Evolutionary conservation across 257 asterid species (phyloP), one percentile per base, ranked within the genome.

Genomic region (Nicotiana paniculata): DNA sequence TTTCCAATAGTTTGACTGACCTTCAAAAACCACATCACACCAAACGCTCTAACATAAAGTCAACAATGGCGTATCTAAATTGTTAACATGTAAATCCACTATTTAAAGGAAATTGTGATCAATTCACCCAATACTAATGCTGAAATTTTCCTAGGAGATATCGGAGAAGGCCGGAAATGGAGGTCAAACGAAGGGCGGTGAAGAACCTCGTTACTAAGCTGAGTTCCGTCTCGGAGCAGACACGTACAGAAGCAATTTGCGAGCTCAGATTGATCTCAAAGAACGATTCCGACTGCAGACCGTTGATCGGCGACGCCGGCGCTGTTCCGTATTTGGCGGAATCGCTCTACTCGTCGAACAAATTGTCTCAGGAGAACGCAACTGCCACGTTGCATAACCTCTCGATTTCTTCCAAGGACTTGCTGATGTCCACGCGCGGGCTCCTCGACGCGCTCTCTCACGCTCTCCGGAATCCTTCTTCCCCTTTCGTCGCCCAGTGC

Each of bases 401-500:
- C 84, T 93, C 99, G 0, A 95, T 95, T 39, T 87, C 98, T 26
- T 88, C 96, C 64, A 93, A 93, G 85, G 94, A 92, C 4, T 87
- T 86, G 24, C 79, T 93, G 46, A 92, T 93, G 89, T 91, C 97
- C n/a, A 88, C 96, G 13, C 93, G 87, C 77, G 97, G 96, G 46
- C 84, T 93, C 6, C 99, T 95, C 68, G 99, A 95, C 88, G 96
- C 99, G 43, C 91, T 93, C n/a, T 95, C 99, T 43, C 98, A 95
- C 87, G 93, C 96, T 11, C 95, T 95, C 75, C 91, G 96, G 81
- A 87, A 93, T 88, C 98, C 99, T 9, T 82, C 93, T 9, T 75
- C 97, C 30, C 94, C 96, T 3, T 90, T 82, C 87, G 84, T 88
- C 33, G 93, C 89, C 66, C 99, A 95, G 83, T 95, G 99, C 88